phyloP scores from a whole-genome alignment of 306 rosid species.

The Prunus armeniaca region DNA sequence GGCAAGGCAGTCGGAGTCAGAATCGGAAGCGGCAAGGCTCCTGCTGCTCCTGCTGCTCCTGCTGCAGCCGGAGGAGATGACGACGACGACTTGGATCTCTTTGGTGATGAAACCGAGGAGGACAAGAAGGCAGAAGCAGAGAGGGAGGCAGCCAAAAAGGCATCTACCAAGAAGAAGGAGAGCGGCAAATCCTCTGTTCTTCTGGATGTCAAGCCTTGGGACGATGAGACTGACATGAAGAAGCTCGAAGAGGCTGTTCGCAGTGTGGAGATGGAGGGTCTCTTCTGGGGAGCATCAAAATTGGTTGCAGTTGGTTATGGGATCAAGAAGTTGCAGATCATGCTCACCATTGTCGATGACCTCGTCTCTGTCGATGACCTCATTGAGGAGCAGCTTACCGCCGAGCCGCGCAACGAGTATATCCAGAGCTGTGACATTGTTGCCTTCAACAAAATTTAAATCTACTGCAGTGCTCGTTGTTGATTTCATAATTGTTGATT shows the following conservation, averaged over 20 bases:
- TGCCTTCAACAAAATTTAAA: conserved; percentile 89
- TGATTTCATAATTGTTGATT: neutral
- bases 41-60: conserved; percentile 47
- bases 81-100: conserved; percentile 82
- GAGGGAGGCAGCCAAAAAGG: conserved; percentile 74
- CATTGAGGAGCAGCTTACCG: conserved; percentile 72
- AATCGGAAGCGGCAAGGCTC: conserved; percentile 38
- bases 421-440: conserved; percentile 95
- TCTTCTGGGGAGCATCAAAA: conserved; percentile 90
- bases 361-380: conserved; percentile 79
- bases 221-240: conserved; percentile 93
- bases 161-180: conserved; percentile 80
- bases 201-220: conserved; percentile 95
- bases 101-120: conserved; percentile 91
- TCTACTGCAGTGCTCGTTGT: neutral
- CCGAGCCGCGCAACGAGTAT: conserved; percentile 59
- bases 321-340: conserved; percentile 81
- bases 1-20: conserved; percentile 70
- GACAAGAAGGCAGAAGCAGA: conserved; percentile 86
- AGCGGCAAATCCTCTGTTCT: conserved; percentile 90
- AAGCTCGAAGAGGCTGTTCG: conserved; percentile 89
- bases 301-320: conserved; percentile 85
- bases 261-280: conserved; percentile 64
- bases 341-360: conserved; percentile 81
- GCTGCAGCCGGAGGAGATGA: conserved; percentile 55